Evolutionary conservation across 108 stramenopile species (phyloP), one percentile per base, ranked within the genome.

Genomic region (Skeletonema costatum): DNA sequence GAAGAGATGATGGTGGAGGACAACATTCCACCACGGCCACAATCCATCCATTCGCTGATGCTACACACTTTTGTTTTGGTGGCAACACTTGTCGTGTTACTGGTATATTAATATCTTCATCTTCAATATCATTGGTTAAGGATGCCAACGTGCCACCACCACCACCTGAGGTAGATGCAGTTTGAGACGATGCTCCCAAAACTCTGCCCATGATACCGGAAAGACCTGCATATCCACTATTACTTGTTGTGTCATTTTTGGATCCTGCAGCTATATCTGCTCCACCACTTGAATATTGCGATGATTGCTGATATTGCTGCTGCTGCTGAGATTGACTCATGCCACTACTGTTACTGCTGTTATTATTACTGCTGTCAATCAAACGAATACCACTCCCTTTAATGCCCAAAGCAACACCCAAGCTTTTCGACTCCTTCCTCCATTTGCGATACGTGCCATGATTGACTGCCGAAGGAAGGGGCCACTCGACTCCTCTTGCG

Each of bases 1-100:
- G 25, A 35, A 46, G 60, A 32, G 68, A 32, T 30, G 64, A 14
- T 53, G 35, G 74, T 70, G 25, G 78, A 76, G 39, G 80, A 42
- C 36, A 36, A 68, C 89, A 89, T 77, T 95, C 93, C 41, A 95
- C 72, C 3, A 79, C 87, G 12, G 93, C 90, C 32, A 95, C 89
- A 68, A 95, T 95, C 91, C 91, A 92, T 19, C 91, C 90, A 66
- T 95, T 95, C 70, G 90, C 88, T 2, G 90, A 84, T 21, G 91
- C 89, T 8, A 91, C 91, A 70, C 91, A 95, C 10, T 74, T 76
- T 13, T 76, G 53, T 3, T 82, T 78, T 2, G 93, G 93, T 17
- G 93, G 84, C 17, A 87, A 82, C 21, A 95, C 64, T 17, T 87
- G 87, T 25, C 88, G 88, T 33, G 74, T 75, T 39, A 51, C 60